Evolutionary conservation across 306 rosid genomes (phyloP), one percentile per base, ranked within the genome.

Genomic region (Prunus mongolica): DNA sequence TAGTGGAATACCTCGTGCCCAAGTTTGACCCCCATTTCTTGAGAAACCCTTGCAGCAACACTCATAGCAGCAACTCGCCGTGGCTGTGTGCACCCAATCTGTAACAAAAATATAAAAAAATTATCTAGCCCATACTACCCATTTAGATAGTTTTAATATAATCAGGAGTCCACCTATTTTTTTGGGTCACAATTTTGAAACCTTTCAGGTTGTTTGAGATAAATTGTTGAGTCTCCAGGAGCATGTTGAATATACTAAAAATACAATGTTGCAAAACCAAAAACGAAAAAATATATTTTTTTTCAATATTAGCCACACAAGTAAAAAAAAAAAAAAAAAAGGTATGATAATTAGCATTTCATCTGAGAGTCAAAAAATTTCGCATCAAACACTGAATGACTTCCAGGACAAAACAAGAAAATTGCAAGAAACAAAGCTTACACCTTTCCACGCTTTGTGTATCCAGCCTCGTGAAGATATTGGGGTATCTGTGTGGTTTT

Each of bases 1-100:
- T 74, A 73, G 38, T 15, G 63, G 61, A 70, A 55, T 72, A 94
- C 97, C 97, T 95, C 98, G 22, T 92, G 97, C 50, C 98, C 98
- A 72, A 95, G 86, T 84, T 95, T 95, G 77, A 95, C 93, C 67
- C 97, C 97, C 91, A 95, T 79, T 86, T 95, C 98, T 86, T 95
- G 97, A 82, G 98, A 82, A 83, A 92, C 98, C 74, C 98, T 93
- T 56, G 99, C 97, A 83, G 99, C 96, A 72, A 95, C 97, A 83
- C 98, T 92, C 98, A 92, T 95, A 73, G 98, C 97, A 72, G 97
- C 97, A 73, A 95, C 98, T 81, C 98, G 93, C 1, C 97, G 91
- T 80, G 98, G 97, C 76, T 92, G 98, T 52, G 97, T 95, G 73
- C 99, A 95, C 73, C 97, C 99, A 88, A 95, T 80, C 98, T 94